These are phyloP conservation scores for carrot (Daucus carota) DNA, from an alignment of 129 eudicot genomes.

Conservation along the genomic window DNA sequence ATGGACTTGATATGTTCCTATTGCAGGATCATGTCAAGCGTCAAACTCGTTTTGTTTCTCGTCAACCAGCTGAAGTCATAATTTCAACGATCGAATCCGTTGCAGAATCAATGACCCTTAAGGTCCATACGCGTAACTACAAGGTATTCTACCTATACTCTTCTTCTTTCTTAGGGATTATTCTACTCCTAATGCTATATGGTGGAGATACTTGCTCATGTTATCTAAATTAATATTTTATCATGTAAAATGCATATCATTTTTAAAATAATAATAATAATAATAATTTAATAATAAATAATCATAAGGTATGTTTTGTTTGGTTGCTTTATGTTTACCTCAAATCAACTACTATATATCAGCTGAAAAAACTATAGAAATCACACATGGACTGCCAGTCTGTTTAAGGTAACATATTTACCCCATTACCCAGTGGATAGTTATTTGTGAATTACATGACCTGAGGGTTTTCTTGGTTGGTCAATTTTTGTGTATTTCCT, in stretches of 20 bases:
- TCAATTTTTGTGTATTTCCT: background rate
- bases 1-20: slow-evolving; percentile 9
- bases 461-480: background rate
- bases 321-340: background rate
- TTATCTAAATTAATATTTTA: background rate
- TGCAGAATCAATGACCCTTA: slow-evolving; percentile 74
- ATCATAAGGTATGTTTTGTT: background rate
- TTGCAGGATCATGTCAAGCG: slow-evolving; percentile 79
- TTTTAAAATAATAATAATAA: background rate
- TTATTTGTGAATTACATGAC: background rate
- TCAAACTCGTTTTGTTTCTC: slow-evolving; percentile 97
- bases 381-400: background rate
- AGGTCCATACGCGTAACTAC: slow-evolving; percentile 68
- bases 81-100: slow-evolving; percentile 57
- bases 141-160: slow-evolving; percentile 39
- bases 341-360: background rate
- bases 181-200: background rate
- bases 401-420: background rate
- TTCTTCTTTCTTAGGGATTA: background rate
- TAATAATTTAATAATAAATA: background rate
- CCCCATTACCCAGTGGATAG: background rate
- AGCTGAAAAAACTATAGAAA: background rate
- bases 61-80: slow-evolving; percentile 69
- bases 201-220: background rate
- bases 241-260: background rate